A percentile compares a stretch with the other conserved stretches of the same genome.
phyloP scores from a whole-genome alignment of 2,329 filamentous ascomycete species.

The Pseudocercospora musae region DNA sequence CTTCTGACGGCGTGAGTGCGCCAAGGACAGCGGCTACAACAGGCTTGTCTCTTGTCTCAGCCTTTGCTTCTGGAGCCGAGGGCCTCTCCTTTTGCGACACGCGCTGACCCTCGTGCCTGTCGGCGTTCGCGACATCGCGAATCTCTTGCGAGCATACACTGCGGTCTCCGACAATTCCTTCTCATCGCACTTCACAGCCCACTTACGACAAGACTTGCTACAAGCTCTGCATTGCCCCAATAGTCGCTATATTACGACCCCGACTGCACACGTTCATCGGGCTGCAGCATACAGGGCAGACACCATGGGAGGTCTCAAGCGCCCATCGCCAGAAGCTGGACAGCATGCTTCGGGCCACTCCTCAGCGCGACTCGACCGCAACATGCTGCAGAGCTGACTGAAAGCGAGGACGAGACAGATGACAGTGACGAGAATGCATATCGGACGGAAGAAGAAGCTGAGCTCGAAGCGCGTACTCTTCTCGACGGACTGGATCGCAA shows the following conservation, averaged over 20 bases:
- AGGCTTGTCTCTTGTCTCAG: no score
- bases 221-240: neutral
- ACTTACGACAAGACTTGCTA: neutral
- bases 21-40: no score
- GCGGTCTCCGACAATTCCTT: no score
- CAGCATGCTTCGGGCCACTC: neutral
- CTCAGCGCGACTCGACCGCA: neutral
- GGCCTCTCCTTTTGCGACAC: no score
- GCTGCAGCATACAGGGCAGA: neutral
- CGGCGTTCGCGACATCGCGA: no score
- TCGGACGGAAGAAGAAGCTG: neutral
- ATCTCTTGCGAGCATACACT: no score
- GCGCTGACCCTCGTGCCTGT: no score
- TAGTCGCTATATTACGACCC: neutral
- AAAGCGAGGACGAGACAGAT: neutral
- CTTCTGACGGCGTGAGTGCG: no score
- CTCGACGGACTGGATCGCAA: neutral
- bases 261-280: neutral
- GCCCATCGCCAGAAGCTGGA: neutral
- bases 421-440: neutral
- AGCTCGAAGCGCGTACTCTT: neutral
- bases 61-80: no score
- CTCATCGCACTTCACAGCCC: no score
- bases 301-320: neutral
- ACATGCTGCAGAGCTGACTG: neutral